Evolutionary conservation across 2,329 filamentous ascomycete species (phyloP), one percentile per base, ranked within the genome.

Genomic region (Aspergillus novofumigatus): DNA sequence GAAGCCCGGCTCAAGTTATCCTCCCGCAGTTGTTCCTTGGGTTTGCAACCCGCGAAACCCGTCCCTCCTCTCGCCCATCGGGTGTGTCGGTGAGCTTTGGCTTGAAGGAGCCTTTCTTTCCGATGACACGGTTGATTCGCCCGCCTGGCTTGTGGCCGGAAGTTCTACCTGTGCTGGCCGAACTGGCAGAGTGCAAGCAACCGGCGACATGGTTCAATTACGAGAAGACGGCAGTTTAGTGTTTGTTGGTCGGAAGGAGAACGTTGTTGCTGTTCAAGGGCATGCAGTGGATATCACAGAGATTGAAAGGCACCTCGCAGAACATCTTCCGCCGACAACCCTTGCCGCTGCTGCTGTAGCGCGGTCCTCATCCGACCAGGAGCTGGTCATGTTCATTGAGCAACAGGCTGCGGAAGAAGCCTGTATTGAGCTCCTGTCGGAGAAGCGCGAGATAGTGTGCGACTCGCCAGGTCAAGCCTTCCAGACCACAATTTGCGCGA

Each of bases 251-350:
- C 66, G 68, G 35, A 74, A 73, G 56, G 71, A 73, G 38, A 64
- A 69, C 25, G 59, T 70, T 2, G 59, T 70, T 2, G 65, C 69
- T 0, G 62, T 69, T 9, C 69, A 77, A 41, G 76, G 75, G 5
- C 72, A 78, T 57, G 69, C 70, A 3, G 69, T 77, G 11, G 71
- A 78, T 53, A 66, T 75, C 21, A 65, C 70, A 14, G 74, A 78
- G 6, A 66, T 80, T 5, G 76, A 79, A 56, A 58, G 58, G 4
- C 72, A 77, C 57, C 65, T 78, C n/a, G 26, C 57, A 9, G 70
- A 58, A 35, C 64, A 75, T 21, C 69, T 80, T 1, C 70, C 76
- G 8, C 14, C 66, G 1, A 58, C 53, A 3, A 62, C 64, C 41
- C 67, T 66, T 45, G 70, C 69, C 17, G 65, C 65, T 35, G 66